These are phyloP conservation scores for Komagataella phaffii DNA, from an alignment of 805 yeast species.

Conservation along the genomic window DNA sequence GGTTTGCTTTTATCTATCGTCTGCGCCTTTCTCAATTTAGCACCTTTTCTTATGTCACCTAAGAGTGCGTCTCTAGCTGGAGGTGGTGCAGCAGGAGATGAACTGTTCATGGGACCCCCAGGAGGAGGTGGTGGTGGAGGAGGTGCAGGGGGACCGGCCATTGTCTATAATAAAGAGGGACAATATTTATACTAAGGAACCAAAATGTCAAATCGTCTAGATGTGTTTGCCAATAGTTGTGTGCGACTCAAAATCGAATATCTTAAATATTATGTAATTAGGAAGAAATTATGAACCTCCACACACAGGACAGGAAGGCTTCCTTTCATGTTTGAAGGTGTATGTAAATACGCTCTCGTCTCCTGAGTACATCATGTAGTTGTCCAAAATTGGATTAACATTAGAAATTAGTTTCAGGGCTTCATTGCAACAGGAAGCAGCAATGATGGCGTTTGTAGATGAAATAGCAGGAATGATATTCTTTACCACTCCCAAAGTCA, in stretches of 20 bases:
- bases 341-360: conserved; percentile 35
- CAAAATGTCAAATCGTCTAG: background rate
- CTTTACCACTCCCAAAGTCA: conserved; percentile 80
- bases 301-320: conserved; percentile 27
- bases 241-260: background rate
- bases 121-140: conserved; percentile 47
- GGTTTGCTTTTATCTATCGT: conserved; percentile 64
- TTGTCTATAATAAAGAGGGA: conserved; percentile 6
- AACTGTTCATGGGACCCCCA: conserved; percentile 16
- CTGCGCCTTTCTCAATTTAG: conserved; percentile 40
- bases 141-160: conserved; percentile 39
- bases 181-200: too few relatives aligned
- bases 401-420: conserved; percentile 69
- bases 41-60: conserved; percentile 74
- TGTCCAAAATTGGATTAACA: conserved; percentile 50
- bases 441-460: conserved; percentile 84
- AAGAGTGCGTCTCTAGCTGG: conserved; percentile 43
- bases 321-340: conserved; percentile 24
- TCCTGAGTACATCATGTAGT: conserved; percentile 83
- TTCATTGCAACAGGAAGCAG: conserved; percentile 82
- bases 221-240: background rate
- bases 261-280: background rate
- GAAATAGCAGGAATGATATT: conserved; percentile 91
- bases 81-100: conserved; percentile 13
- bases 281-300: conserved; percentile 12